These are phyloP conservation scores for Lactifluus pinguis DNA, from an alignment of 768 basidiomycete species.

Conservation along the genomic window DNA sequence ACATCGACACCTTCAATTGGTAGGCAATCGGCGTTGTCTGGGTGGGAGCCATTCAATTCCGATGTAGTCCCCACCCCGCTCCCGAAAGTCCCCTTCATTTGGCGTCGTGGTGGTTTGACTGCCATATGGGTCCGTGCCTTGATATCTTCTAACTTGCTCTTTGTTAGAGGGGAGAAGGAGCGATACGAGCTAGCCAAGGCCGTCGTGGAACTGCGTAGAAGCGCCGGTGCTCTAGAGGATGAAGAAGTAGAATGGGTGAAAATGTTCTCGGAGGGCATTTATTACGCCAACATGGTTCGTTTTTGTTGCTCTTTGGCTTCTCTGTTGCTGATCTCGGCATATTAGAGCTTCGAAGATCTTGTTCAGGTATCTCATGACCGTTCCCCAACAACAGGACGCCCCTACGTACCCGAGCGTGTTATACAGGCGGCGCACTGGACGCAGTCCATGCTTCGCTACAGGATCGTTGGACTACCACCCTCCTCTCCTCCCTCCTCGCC, in stretches of 20 bases:
- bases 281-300: conserved; percentile 80
- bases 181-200: conserved; percentile 70
- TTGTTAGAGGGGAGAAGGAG: conserved; percentile 67
- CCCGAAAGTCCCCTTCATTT: conserved; percentile 44
- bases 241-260: conserved; percentile 65
- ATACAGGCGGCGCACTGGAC: conserved; percentile 78
- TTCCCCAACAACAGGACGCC: conserved; percentile 58
- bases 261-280: conserved; percentile 70
- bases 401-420: conserved; percentile 57
- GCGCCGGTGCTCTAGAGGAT: conserved; percentile 39
- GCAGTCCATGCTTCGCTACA: conserved; percentile 56
- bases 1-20: conserved; percentile 5
- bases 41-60: not conserved
- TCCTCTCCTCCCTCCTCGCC: conserved; percentile 29
- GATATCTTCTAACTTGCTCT: conserved; percentile 70
- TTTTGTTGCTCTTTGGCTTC: not conserved
- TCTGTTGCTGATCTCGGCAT: conserved; percentile 7
- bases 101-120: conserved; percentile 66
- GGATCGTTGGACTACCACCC: conserved; percentile 35
- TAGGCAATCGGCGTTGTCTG: conserved; percentile 11
- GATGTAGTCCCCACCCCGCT: conserved; percentile 12
- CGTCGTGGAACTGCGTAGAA: conserved; percentile 66
- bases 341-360: conserved; percentile 71
- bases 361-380: conserved; percentile 63
- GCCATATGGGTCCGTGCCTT: conserved; percentile 67